These are phyloP conservation scores for Phytophthora europaea DNA, from an alignment of 352 stramenopile genomes.

Conservation along the genomic window DNA sequence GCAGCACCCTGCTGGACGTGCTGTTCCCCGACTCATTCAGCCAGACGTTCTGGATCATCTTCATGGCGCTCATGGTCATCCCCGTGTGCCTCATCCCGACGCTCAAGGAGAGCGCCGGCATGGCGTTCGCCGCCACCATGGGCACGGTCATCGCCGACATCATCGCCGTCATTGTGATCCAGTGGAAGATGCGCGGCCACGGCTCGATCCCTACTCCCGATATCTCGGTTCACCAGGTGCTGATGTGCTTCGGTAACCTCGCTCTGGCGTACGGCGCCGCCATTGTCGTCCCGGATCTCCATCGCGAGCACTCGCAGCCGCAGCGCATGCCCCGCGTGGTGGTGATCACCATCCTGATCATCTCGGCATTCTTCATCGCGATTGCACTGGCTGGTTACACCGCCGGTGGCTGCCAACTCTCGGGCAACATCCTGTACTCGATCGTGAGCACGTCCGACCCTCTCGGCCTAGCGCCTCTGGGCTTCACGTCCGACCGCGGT, in stretches of 20 bases:
- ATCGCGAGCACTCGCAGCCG: slow-evolving; percentile 62
- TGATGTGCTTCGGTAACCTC: slow-evolving; percentile 62
- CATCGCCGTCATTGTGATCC: slow-evolving; percentile 47
- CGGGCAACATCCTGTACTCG: slow-evolving; percentile 66
- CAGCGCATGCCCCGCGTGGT: slow-evolving; percentile 65
- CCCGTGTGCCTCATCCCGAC: slow-evolving; percentile 59
- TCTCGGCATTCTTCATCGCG: slow-evolving; percentile 58
- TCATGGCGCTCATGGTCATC: slow-evolving; percentile 58
- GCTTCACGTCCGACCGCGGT: slow-evolving; percentile 56
- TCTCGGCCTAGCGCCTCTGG: slow-evolving; percentile 46
- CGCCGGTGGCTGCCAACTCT: slow-evolving; percentile 61
- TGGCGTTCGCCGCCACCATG: slow-evolving; percentile 55
- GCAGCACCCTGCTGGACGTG: slow-evolving; percentile 48
- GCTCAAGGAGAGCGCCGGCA: slow-evolving; percentile 56
- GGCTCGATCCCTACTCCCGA: slow-evolving; percentile 45
- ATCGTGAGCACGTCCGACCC: slow-evolving; percentile 45
- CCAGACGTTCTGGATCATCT: slow-evolving; percentile 54
- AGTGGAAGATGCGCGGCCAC: slow-evolving; percentile 60
- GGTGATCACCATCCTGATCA: slow-evolving; percentile 55
- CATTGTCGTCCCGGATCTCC: slow-evolving; percentile 62
- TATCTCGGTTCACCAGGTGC: slow-evolving; percentile 53
- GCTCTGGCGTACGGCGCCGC: slow-evolving; percentile 61
- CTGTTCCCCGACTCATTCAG: slow-evolving; percentile 61
- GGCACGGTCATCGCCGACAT: slow-evolving; percentile 63
- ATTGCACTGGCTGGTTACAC: slow-evolving; percentile 54